Evolutionary conservation across 805 yeast genomes (phyloP).

Genomic region (Ascoidea rubescens): DNA sequence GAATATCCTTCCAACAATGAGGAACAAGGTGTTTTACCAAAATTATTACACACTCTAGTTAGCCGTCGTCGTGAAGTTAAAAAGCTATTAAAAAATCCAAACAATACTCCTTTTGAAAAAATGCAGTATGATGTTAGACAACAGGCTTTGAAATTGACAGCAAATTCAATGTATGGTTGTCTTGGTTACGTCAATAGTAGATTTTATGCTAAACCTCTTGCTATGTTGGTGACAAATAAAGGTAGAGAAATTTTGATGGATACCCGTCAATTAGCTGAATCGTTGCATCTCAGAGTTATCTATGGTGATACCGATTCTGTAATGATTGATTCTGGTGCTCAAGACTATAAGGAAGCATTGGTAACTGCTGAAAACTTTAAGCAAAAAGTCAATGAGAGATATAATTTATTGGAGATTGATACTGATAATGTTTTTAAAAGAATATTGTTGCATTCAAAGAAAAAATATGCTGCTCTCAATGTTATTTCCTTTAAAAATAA

Average conservation of each 20-base stretch:
- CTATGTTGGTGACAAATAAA: constrained; percentile 87
- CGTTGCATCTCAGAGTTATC: constrained; percentile 68
- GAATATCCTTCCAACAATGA: constrained; percentile 44
- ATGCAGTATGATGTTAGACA: constrained; percentile 92
- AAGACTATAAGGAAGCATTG: constrained; percentile 55
- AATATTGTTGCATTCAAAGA: constrained; percentile 80
- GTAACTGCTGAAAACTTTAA: constrained; percentile 80
- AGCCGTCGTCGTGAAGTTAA: constrained; percentile 89
- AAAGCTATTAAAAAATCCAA: constrained; percentile 63
- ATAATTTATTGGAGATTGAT: constrained; percentile 79
- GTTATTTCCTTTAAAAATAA: constrained; percentile 37
- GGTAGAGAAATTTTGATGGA: constrained; percentile 93
- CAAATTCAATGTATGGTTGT: constrained; percentile 99
- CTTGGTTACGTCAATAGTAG: constrained; percentile 84
- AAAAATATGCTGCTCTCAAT: constrained; percentile 91
- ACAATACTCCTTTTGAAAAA: constrained; percentile 44
- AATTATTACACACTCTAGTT: constrained; percentile 70
- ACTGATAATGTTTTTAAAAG: constrained; percentile 87
- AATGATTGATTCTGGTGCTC: constrained; percentile 87
- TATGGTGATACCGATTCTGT: constrained; percentile 99
- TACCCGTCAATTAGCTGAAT: constrained; percentile 86
- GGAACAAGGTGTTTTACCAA: constrained; percentile 74
- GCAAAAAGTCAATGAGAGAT: constrained; percentile 73
- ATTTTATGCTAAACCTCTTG: constrained; percentile 91
- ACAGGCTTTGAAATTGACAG: constrained; percentile 90